Percentiles rank a stretch among this genome's conserved stretches.
These are phyloP conservation scores for Chaetomium globosum DNA, from an alignment of 2,329 filamentous ascomycete genomes.

Conservation along the genomic window DNA sequence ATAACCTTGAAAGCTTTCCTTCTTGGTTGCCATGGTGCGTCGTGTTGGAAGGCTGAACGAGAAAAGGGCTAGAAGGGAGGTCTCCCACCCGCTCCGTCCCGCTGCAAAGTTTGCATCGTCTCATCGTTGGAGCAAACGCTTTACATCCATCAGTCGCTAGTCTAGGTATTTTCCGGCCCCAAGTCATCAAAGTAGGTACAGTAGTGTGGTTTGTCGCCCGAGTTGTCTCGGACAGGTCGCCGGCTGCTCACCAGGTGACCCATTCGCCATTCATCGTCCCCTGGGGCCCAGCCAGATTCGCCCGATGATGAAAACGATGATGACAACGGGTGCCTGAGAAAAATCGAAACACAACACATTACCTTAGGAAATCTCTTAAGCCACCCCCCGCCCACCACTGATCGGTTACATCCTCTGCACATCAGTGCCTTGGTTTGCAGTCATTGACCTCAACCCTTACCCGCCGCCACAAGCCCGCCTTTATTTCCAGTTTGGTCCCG, in stretches of 20 bases:
- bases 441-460: conserved; percentile 34
- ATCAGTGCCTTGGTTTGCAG: conserved; percentile 34
- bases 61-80: neutral
- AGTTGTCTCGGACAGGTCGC: neutral
- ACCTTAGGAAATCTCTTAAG: neutral
- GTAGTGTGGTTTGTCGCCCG: neutral
- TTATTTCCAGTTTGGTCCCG: neutral
- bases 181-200: no score
- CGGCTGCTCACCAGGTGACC: conserved; percentile 12
- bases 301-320: conserved; percentile 38
- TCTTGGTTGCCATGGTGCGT: neutral
- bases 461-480: conserved; percentile 8
- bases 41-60: neutral
- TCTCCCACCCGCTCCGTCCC: neutral
- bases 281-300: conserved; percentile 11
- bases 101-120: neutral
- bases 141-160: neutral
- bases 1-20: conserved; percentile 16
- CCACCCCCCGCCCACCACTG: conserved; percentile 12
- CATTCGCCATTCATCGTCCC: conserved; percentile 1
- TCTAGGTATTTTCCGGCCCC: neutral
- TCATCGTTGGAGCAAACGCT: neutral
- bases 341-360: conserved; percentile 15
- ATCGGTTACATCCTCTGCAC: conserved; percentile 24
- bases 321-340: conserved; percentile 36